Base-by-base conservation (phyloP, 495 filamentous ascomycete species). In the Tuber magnatum region DNA sequence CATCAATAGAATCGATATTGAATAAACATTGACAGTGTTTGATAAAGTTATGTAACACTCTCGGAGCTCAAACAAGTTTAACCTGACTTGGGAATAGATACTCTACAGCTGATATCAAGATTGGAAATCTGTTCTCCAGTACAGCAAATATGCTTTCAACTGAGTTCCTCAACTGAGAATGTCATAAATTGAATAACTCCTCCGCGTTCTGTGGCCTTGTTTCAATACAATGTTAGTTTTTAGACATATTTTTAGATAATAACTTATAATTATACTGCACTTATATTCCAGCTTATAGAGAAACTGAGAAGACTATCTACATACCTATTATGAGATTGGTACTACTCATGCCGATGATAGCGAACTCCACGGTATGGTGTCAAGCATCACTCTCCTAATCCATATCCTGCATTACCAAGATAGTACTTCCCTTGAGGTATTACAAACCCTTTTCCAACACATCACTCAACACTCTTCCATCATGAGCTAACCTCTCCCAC, bases 401-500 rank as follows among this genome's bases (percentile, higher is more conserved):
- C 24, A 71, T 78, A 76, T 2, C 74, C 74, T 8, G 74, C 76
- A 76, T 78, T 69, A 77, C 22, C 18, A 42, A 78, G 74, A 16
- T 72, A 78, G 48, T 76, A 78, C 22, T 44, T 76, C 8, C 74
- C 68, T 2, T 39, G 1, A 4, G 44, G 76, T 14, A 44, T 43
- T 0, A 2, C 39, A 76, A 78, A 72, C n/a, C 1, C 20, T 75
- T 61, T 4, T 65, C 22, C 24, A 46, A n/a, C n/a, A 61, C 65
- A 40, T 76, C 68, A 14, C 32, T 35, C 14, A 76, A 48, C 40
- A 76, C 71, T 24, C n/a, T 18, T 16, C 40, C 10, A 72, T 76
- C 68, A 71, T 78, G 68, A 12, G 61, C 76, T n/a, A 65, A 77
- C 20, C 76, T 74, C 35, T 78, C 74, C 69, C 74, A 78, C 22